Percentiles rank a stretch among this genome's conserved stretches.
phyloP scores from a whole-genome alignment of 768 basidiomycete species.

The Pleurotus eryngii region DNA sequence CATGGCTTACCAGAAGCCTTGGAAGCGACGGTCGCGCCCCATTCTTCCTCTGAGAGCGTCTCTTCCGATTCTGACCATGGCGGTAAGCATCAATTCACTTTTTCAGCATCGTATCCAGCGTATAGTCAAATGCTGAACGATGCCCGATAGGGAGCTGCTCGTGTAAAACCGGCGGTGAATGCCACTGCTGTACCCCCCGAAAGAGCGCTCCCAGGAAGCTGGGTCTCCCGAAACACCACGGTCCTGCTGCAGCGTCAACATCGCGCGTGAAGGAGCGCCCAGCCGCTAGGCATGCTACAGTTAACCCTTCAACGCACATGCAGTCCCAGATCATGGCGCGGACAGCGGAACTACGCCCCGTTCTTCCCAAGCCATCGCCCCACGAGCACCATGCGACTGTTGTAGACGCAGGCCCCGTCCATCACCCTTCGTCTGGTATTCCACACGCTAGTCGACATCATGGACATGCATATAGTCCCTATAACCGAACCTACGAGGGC shows the following conservation, averaged over 20 bases:
- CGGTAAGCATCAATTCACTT: conserved; percentile 46
- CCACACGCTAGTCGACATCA: conserved; percentile 43
- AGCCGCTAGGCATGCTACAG: conserved; percentile 10
- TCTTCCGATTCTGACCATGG: conserved; percentile 61
- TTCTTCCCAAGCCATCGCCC: conserved; percentile 56
- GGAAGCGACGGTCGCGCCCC: conserved; percentile 58
- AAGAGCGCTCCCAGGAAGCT: conserved; percentile 34
- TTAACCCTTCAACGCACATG: conserved; percentile 17
- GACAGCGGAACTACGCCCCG: conserved; percentile 63
- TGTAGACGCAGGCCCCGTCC: conserved; percentile 33
- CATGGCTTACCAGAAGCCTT: conserved; percentile 70
- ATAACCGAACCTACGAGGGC: conserved; percentile 62
- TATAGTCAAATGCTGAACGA: conserved; percentile 3
- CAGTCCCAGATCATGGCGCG: conserved; percentile 55
- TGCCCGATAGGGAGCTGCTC: conserved; percentile 41
- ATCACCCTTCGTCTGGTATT: conserved; percentile 45
- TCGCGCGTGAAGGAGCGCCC: conserved; percentile 11
- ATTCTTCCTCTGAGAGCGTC: conserved; percentile 43
- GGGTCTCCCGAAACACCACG: conserved; percentile 1
- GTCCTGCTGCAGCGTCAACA: conserved; percentile 14
- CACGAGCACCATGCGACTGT: conserved; percentile 16
- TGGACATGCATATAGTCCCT: conserved; percentile 58
- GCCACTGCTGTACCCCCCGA: conserved; percentile 57
- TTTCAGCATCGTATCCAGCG: conserved; percentile 28
- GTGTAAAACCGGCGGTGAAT: conserved; percentile 51